phyloP scores from a whole-genome alignment of 441 rosid species.

The Macaranga tanarius region DNA sequence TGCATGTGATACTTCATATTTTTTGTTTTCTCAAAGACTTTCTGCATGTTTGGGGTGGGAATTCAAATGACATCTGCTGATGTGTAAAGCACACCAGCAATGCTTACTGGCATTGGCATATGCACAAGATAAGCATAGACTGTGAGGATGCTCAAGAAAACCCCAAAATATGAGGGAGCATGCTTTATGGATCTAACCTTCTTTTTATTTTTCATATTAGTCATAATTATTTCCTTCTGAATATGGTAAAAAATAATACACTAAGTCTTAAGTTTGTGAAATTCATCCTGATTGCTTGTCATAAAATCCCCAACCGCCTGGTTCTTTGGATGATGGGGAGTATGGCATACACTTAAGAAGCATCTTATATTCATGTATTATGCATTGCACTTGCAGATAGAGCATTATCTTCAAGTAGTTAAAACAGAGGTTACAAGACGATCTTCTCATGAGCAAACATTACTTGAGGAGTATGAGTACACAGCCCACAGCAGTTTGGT shows the following conservation, averaged over 20 bases:
- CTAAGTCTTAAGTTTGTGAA: not conserved
- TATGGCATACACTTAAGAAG: not conserved
- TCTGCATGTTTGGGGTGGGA: slow-evolving; percentile 5
- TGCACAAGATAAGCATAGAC: slow-evolving; percentile 6
- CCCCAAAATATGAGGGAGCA: not conserved
- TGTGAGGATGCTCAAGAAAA: slow-evolving; percentile 10
- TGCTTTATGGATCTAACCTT: not conserved
- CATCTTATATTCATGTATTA: not conserved
- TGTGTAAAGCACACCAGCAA: not conserved
- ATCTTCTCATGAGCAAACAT: slow-evolving; percentile 38
- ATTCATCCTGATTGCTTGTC: not conserved
- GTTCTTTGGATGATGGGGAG: not conserved
- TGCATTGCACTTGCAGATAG: slow-evolving; percentile 58
- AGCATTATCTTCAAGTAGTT: slow-evolving; percentile 96
- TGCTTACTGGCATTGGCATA: not conserved
- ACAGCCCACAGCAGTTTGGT: slow-evolving; percentile 94
- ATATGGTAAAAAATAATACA: not conserved
- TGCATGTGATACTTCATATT: slow-evolving; percentile 18
- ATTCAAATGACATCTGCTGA: not conserved
- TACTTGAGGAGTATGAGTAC: slow-evolving; percentile 90
- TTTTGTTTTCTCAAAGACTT: slow-evolving; percentile 9
- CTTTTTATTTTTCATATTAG: slow-evolving; percentile 6
- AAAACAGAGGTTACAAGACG: slow-evolving; percentile 76
- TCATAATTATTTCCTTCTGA: not conserved
- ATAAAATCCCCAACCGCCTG: not conserved